Percentiles rank a stretch among this genome's conserved stretches.
These are phyloP conservation scores for Aschersonia sp. DNA, from an alignment of 2,329 filamentous ascomycete species.

Conservation along the genomic window DNA sequence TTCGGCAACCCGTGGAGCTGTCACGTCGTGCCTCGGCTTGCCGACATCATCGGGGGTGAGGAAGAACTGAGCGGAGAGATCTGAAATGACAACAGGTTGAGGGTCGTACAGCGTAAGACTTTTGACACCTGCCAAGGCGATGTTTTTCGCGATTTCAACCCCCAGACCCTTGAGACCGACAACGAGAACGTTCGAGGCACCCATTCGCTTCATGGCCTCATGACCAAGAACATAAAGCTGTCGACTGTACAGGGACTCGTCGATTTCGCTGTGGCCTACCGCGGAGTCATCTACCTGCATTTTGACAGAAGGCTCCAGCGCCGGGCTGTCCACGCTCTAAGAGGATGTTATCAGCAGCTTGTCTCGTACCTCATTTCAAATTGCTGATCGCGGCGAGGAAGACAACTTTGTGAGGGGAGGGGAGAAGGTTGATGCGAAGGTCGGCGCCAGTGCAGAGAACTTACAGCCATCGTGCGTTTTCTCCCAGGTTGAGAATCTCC, in stretches of 20 bases:
- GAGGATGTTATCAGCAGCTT: conserved; percentile 4
- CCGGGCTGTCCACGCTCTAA: conserved; percentile 37
- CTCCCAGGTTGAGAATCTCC: conserved; percentile 41
- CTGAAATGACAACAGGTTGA: conserved; percentile 65
- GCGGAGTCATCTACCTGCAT: conserved; percentile 52
- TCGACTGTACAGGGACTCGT: conserved; percentile 60
- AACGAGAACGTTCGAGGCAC: conserved; percentile 84
- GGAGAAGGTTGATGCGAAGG: no score
- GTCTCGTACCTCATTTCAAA: background rate
- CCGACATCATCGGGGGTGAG: conserved; percentile 77
- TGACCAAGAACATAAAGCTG: conserved; percentile 59
- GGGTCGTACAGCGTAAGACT: conserved; percentile 90
- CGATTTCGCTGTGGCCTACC: conserved; percentile 44
- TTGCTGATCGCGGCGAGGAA: background rate
- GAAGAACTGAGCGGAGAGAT: conserved; percentile 97
- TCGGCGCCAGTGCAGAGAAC: conserved; percentile 14
- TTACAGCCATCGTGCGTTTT: conserved; percentile 49
- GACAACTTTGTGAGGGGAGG: background rate
- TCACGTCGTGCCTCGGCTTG: conserved; percentile 76
- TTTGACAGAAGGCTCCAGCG: conserved; percentile 47
- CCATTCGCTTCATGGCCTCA: conserved; percentile 97
- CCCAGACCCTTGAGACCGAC: conserved; percentile 86
- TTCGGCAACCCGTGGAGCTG: conserved; percentile 79
- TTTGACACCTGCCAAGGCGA: conserved; percentile 95
- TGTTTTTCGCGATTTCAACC: conserved; percentile 97